Base-by-base conservation (phyloP, 148 eudicot genomes). In the Spergularia bocconei region DNA sequence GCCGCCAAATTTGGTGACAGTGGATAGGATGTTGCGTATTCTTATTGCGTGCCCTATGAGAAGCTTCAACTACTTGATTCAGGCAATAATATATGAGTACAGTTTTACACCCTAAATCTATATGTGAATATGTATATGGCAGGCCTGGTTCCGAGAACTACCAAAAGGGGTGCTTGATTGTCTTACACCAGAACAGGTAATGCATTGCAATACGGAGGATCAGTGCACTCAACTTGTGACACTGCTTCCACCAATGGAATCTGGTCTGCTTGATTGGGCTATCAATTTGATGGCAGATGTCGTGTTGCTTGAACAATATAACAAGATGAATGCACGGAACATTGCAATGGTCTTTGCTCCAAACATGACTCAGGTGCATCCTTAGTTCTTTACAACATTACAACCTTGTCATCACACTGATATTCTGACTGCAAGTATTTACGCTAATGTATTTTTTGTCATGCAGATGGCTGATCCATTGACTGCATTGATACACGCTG, bases 311-410 rank as follows among this genome's bases (percentile, higher is more conserved):
- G 90, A 91, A 69, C 81, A 75, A n/a, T 72, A 71, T 50, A 93
- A 93, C 83, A 91, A 93, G 87, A 93, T 93, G 98, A 93, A 91
- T 72, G 89, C 98, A 8, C 86, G 93, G 38, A 93, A 93, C 78
- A 88, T 91, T 64, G 91, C 98, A 7, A 91, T 93, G 98, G 97
- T 93, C 39, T 93, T 91, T 75, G 97, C 98, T n/a, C 98, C 98
- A 16, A 93, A 93, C 80, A 93, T 93, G 98, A 93, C 97, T 80
- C 92, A 93, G 98, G 98, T 93, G 56, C 11, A 52, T 51, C 19
- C 17, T 17, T n/a, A 13, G 25, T 21, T n/a, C 25, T 58, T 11
- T n/a, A n/a, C 5, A 15, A 16, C 7, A 55, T 55, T 16, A 55
- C 21, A 0, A 59, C 63, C 12, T 59, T 59, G 10, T 19, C 29